Percentiles rank a stretch among this genome's conserved stretches.
phyloP scores from a whole-genome alignment of 768 basidiomycete species.

The Hydnum rufescens region DNA sequence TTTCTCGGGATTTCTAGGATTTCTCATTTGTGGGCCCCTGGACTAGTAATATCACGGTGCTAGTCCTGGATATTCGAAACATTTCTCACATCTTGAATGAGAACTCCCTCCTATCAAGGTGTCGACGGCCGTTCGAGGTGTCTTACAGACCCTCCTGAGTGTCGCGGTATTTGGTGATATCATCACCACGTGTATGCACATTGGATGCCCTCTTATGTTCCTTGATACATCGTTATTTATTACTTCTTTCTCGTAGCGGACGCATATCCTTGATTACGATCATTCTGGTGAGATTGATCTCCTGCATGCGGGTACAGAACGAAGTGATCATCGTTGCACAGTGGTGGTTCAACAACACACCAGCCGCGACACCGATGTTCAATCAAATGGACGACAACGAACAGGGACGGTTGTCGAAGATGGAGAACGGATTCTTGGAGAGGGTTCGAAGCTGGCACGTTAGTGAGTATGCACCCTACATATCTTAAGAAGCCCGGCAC shows the following conservation, averaged over 20 bases:
- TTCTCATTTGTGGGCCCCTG: slow-evolving; percentile 87
- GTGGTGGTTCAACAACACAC: background rate
- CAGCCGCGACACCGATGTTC: no score
- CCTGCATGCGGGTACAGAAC: slow-evolving; percentile 81
- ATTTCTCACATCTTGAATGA: background rate
- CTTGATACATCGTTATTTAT: background rate
- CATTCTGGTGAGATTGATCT: slow-evolving; percentile 64
- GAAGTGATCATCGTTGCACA: slow-evolving; percentile 10
- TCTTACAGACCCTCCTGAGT: slow-evolving; percentile 71
- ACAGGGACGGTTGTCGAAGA: no score
- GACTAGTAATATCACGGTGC: slow-evolving; percentile 92
- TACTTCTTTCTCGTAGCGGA: slow-evolving; percentile 21
- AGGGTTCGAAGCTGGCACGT: no score
- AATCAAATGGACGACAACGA: no score
- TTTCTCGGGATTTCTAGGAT: slow-evolving; percentile 60
- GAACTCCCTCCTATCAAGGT: background rate
- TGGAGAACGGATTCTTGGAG: no score
- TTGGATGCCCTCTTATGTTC: background rate
- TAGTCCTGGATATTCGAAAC: slow-evolving; percentile 84
- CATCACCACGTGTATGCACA: slow-evolving; percentile 44
- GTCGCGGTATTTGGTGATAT: slow-evolving; percentile 66
- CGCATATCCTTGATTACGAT: slow-evolving; percentile 61
- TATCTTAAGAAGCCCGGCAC: no score
- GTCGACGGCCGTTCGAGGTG: slow-evolving; percentile 86
- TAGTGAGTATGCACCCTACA: no score